Conservation (phyloP, 495 filamentous ascomycete genomes). For the Xylaria castorea region DNA sequence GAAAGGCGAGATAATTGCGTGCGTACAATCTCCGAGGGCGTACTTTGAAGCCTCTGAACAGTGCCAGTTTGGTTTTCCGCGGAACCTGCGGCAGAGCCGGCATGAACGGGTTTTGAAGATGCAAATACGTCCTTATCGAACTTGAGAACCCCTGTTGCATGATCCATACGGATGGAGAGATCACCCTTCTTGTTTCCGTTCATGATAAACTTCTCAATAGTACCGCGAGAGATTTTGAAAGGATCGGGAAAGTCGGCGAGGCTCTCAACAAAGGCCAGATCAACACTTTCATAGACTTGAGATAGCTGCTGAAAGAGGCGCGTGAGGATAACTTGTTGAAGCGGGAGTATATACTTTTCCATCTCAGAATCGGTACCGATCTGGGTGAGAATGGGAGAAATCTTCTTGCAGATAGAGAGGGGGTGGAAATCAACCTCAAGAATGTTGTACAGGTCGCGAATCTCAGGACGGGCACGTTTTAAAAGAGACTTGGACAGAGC, state of each 20-base stretch:
- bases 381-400: slow-evolving; percentile 91
- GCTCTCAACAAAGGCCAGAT: slow-evolving; percentile 90
- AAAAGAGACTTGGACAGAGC: slow-evolving; percentile 92
- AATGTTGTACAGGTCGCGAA: slow-evolving; percentile 96
- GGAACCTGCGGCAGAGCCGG: slow-evolving; percentile 83
- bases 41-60: slow-evolving; percentile 95
- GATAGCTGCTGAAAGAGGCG: slow-evolving; percentile 98
- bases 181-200: slow-evolving; percentile 99
- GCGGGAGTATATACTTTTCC: slow-evolving; percentile 91
- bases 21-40: slow-evolving; percentile 95
- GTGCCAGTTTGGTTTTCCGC: slow-evolving; percentile 85
- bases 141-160: slow-evolving; percentile 90
- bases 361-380: slow-evolving; percentile 95
- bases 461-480: slow-evolving; percentile 89
- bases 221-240: slow-evolving; percentile 88
- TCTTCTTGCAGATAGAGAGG: slow-evolving; percentile 98
- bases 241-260: slow-evolving; percentile 96
- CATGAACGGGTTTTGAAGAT: slow-evolving; percentile 89
- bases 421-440: slow-evolving; percentile 99
- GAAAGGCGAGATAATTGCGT: slow-evolving; percentile 91
- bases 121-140: slow-evolving; percentile 99
- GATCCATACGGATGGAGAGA: slow-evolving; percentile 93
- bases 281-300: slow-evolving; percentile 98
- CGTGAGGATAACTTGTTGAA: slow-evolving; percentile 98
- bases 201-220: slow-evolving; percentile 99